Percentiles rank a stretch among this genome's conserved stretches.
These are phyloP conservation scores for Arxiozyma heterogenica DNA, from an alignment of 1,139 yeast species.

Conservation along the genomic window DNA sequence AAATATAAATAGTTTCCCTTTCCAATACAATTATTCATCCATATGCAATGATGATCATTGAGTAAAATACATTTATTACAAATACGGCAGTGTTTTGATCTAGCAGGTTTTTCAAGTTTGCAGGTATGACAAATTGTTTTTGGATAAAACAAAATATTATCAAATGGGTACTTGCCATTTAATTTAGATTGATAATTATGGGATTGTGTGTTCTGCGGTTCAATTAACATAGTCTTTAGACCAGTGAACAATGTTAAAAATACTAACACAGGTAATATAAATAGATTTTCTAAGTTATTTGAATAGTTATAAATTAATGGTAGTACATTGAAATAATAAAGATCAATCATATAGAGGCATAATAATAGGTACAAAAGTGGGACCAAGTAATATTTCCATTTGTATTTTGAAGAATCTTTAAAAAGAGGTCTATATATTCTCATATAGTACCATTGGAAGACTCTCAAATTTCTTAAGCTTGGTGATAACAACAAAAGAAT, in stretches of 20 bases:
- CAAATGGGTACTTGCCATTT: conserved; percentile 35
- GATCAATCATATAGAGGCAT: conserved; percentile 16
- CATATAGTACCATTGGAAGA: conserved; percentile 21
- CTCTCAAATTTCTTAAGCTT: conserved; percentile 12
- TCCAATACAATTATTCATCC: conserved; percentile 91
- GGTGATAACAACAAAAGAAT: conserved; percentile 24
- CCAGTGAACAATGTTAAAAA: conserved; percentile 16
- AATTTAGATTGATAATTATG: conserved; percentile 8
- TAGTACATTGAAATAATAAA: conserved; percentile 14
- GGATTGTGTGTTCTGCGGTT: conserved; percentile 13
- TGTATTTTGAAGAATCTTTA: conserved; percentile 16
- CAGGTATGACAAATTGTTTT: conserved; percentile 45
- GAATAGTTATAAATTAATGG: conserved; percentile 11
- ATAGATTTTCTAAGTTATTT: conserved; percentile 12
- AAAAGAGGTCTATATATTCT: conserved; percentile 21
- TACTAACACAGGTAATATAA: conserved; percentile 18
- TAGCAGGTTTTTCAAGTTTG: conserved; percentile 59
- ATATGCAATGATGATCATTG: conserved; percentile 89
- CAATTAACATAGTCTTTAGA: conserved; percentile 13
- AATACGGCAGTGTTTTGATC: conserved; percentile 80
- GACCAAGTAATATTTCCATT: conserved; percentile 24
- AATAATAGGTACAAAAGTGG: conserved; percentile 23
- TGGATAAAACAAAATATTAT: conserved; percentile 51
- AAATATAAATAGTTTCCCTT: conserved; percentile 67
- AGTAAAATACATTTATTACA: conserved; percentile 61